These are phyloP conservation scores for Guillardia theta DNA, from an alignment of 78 protist genomes.

Conservation along the genomic window DNA sequence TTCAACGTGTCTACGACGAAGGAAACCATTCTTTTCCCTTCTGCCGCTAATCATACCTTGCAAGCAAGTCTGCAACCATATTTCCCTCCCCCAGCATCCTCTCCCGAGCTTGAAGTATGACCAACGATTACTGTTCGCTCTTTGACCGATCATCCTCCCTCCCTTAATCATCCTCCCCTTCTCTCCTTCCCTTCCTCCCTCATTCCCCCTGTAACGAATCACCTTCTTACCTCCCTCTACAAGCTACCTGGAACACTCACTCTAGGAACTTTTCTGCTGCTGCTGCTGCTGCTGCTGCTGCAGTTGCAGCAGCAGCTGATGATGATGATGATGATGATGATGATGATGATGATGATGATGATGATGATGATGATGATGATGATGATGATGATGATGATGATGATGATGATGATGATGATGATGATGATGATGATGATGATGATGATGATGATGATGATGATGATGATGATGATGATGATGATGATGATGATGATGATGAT, in stretches of 20 bases:
- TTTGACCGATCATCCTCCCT: no score
- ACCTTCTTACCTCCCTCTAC: background rate
- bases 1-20: background rate
- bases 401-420: background rate
- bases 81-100: no score
- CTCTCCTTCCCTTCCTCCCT: no score
- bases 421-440: background rate
- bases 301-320: background rate
- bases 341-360: background rate
- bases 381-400: background rate
- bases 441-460: background rate
- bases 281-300: background rate
- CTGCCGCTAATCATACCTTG: background rate
- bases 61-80: no score
- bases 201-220: no score
- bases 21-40: background rate
- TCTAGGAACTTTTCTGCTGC: no score
- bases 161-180: no score
- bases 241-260: no score
- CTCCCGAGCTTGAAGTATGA: no score
- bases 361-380: background rate
- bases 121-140: no score
- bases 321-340: no score
- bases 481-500: no score
- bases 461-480: background rate